Evolutionary conservation across 805 yeast species (phyloP), one percentile per base, ranked within the genome.

Genomic region (Candida odintsovae): DNA sequence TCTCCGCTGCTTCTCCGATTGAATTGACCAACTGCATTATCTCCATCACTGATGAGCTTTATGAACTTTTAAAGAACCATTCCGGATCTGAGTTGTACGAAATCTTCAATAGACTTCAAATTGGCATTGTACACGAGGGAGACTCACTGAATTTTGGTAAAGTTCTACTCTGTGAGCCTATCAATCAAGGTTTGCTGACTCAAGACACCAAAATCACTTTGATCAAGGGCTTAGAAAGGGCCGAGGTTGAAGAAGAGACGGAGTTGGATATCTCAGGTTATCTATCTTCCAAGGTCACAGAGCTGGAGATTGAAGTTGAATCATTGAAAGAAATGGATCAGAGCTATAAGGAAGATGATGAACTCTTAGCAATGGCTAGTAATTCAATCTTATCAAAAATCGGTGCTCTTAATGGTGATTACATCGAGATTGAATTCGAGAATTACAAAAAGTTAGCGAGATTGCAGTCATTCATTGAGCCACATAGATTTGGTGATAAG

Each of bases 321-420:
- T 44, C 55, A 12, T 45, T 50, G 8, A 41, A 44, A 25, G 20
- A 31, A 18, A 38, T 28, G n/a, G n/a, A 21, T 23, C 40, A 29
- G 10, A 15, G 37, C 6, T 20, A n/a, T 20, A 31, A 29, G 9
- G 81, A 73, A 28, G 86, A 80, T 50, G 64, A 66, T 16, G 76
- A 73, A 45, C 52, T 70, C n/a, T 58, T 68, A 25, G 80, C 66
- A 0, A 75, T 70, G 47, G 62, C 82, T 12, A 71, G 73, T 38
- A 67, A 80, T 1, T 46, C 51, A 11, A 82, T 76, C 39, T 66
- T 88, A 23, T 71, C 78, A 19, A 71, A 69, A 20, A 65, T 85
- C 23, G 86, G 88, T 0, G 70, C 78, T 21, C 78, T 84, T 50
- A 79, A 83, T 47, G 95, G 95, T 4, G 94, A 86, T 57, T 62